These are phyloP conservation scores for Spathaspora sp. DNA, from an alignment of 1,139 yeast genomes.

Conservation along the genomic window DNA sequence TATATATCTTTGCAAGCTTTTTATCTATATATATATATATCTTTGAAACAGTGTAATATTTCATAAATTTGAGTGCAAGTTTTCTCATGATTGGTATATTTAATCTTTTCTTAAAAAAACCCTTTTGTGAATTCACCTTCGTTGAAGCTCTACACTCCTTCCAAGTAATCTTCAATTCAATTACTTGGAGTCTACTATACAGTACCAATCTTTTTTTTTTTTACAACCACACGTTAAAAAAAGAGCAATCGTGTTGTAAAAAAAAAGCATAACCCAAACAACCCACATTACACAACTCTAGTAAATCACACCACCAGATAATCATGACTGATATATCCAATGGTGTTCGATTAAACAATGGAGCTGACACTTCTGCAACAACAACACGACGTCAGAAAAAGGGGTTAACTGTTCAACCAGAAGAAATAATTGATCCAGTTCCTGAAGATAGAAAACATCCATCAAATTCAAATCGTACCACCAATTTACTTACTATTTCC, in stretches of 20 bases:
- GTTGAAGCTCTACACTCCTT: no score
- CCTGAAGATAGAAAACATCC: constrained; percentile 8
- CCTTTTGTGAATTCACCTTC: no score
- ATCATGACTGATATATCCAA: constrained; percentile 10
- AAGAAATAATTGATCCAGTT: neutral
- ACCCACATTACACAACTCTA: neutral
- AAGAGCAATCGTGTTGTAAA: constrained; percentile 3
- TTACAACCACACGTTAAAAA: neutral
- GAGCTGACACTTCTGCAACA: constrained; percentile 9
- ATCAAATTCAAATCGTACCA: constrained; percentile 12
- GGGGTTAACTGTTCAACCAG: neutral
- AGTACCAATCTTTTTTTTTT: neutral
- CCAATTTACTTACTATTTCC: constrained; percentile 10
- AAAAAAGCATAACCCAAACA: neutral
- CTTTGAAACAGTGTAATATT: no score
- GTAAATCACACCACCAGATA: neutral
- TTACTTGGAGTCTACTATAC: neutral
- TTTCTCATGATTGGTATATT: no score
- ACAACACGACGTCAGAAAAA: neutral
- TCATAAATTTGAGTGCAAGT: no score
- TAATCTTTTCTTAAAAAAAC: no score
- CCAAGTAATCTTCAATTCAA: no score
- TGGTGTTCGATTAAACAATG: constrained; percentile 11
- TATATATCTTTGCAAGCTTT: no score
- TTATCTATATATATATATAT: no score